Evolutionary conservation across 2,329 filamentous ascomycete genomes (phyloP).

Genomic region (Bipolaris zeicola): DNA sequence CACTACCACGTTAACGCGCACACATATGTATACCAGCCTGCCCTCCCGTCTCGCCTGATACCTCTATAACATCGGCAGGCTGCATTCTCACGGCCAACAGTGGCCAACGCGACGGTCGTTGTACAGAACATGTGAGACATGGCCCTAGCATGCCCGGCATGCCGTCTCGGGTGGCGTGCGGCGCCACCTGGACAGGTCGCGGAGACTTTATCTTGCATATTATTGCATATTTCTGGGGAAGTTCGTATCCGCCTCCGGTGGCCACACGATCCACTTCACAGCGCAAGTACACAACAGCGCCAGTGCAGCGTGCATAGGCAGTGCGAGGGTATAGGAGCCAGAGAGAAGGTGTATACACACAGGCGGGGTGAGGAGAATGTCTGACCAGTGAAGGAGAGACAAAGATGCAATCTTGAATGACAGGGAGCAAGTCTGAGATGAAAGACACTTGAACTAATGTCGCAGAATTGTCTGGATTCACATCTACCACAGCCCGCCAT

Average conservation of each 20-base stretch:
- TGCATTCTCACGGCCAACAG: conserved; percentile 8
- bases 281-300: conserved; percentile 22
- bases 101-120: conserved; percentile 6
- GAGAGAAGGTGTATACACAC: not conserved
- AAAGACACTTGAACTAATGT: conserved; percentile 7
- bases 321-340: conserved; percentile 5
- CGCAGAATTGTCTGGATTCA: conserved; percentile 3
- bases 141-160: conserved; percentile 3
- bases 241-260: conserved; percentile 24
- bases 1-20: not conserved
- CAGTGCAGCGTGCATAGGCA: conserved; percentile 15
- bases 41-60: not conserved
- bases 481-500: not conserved
- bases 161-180: conserved; percentile 4
- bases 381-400: not conserved
- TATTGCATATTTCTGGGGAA: conserved; percentile 22
- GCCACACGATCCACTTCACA: conserved; percentile 17
- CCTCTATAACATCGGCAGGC: not conserved
- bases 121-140: conserved; percentile 19
- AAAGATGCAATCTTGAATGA: not conserved
- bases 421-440: not conserved
- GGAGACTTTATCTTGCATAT: conserved; percentile 13
- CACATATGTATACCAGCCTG: not conserved
- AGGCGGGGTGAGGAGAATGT: not conserved
- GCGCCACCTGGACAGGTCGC: conserved; percentile 21